These are phyloP conservation scores for Oligophagozyma castellii DNA, from an alignment of 1,139 yeast species.

Conservation along the genomic window DNA sequence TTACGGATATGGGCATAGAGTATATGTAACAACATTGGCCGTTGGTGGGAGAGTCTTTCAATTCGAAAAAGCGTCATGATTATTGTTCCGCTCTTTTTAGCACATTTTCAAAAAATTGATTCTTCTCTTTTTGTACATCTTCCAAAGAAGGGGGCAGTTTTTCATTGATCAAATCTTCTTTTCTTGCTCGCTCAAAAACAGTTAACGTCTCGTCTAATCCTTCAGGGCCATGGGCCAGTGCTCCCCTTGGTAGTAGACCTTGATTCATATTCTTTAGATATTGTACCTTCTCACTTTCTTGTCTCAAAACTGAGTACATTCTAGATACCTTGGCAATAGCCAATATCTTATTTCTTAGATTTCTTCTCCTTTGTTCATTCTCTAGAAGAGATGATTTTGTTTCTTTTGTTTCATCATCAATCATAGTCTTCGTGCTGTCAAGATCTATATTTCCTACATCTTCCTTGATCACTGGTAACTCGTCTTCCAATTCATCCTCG, in stretches of 20 bases:
- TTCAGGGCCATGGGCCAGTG: constrained; percentile 69
- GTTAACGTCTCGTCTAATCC: constrained; percentile 59
- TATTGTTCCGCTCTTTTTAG: constrained; percentile 2
- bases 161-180: constrained; percentile 75
- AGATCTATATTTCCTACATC: constrained; percentile 2
- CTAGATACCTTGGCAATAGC: constrained; percentile 93
- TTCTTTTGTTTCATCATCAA: background rate
- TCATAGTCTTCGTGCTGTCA: constrained; percentile 1
- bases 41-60: too few relatives aligned
- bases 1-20: too few relatives aligned
- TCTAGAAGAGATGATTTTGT: constrained; percentile 13
- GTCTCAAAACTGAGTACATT: constrained; percentile 81
- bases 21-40: too few relatives aligned
- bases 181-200: constrained; percentile 73
- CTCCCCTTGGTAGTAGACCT: constrained; percentile 74
- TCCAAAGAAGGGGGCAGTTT: constrained; percentile 75
- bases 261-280: constrained; percentile 61
- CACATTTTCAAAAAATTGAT: constrained; percentile 28
- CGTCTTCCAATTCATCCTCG: constrained; percentile 79
- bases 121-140: constrained; percentile 36
- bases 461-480: constrained; percentile 19
- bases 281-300: constrained; percentile 79
- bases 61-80: too few relatives aligned
- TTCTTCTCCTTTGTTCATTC: constrained; percentile 29
- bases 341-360: constrained; percentile 74